Evolutionary conservation across 2,329 filamentous ascomycete genomes (phyloP).

Genomic region (Dothideomycetidae sp.): DNA sequence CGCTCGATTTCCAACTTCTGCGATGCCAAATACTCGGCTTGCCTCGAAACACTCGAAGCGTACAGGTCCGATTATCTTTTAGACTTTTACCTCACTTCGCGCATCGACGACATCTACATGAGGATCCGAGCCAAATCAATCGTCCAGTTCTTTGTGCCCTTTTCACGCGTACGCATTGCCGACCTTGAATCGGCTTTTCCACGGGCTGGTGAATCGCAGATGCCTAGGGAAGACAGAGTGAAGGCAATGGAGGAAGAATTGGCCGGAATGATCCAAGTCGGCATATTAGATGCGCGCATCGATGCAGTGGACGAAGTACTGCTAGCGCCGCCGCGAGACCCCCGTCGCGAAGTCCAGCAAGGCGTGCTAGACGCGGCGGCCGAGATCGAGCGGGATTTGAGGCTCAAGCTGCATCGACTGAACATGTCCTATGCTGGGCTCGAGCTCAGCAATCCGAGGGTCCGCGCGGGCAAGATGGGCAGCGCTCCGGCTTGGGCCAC

Average conservation of each 20-base stretch:
- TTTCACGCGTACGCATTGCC: conserved; percentile 69
- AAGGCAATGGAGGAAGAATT: conserved; percentile 60
- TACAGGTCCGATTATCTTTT: conserved; percentile 80
- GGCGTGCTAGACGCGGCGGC: conserved; percentile 53
- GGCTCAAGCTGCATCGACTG: conserved; percentile 63
- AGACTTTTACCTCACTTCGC: conserved; percentile 59
- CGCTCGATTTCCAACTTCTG: conserved; percentile 83
- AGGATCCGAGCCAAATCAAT: conserved; percentile 82
- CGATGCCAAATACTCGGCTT: conserved; percentile 75
- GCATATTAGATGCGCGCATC: conserved; percentile 61
- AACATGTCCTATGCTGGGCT: conserved; percentile 62
- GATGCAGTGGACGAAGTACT: conserved; percentile 73
- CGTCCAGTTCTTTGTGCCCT: conserved; percentile 80
- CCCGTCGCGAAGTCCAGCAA: conserved; percentile 55
- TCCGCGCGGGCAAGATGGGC: conserved; percentile 7
- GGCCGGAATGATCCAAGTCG: conserved; percentile 58
- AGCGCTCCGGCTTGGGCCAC: background rate
- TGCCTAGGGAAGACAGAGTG: conserved; percentile 7
- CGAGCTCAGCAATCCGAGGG: conserved; percentile 31
- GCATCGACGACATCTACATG: conserved; percentile 56
- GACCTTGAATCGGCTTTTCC: conserved; percentile 69
- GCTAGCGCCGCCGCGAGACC: conserved; percentile 52
- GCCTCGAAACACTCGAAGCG: conserved; percentile 65
- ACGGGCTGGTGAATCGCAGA: conserved; percentile 29
- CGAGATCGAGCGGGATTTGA: conserved; percentile 59